Evolutionary conservation across 2,329 filamentous ascomycete species (phyloP).

Genomic region (Alternaria hordeiaustralica): DNA sequence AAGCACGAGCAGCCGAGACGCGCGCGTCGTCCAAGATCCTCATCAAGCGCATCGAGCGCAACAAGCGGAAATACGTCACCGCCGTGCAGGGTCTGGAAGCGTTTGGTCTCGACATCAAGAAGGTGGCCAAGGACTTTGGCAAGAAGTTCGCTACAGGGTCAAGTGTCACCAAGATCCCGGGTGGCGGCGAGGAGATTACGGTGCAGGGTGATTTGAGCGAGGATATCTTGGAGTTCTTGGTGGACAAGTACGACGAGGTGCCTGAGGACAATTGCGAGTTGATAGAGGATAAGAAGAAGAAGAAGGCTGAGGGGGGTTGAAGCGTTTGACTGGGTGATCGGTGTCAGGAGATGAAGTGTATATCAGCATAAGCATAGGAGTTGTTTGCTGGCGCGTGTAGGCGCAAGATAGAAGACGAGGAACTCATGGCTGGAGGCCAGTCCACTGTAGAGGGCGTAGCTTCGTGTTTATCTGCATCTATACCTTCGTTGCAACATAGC

Average conservation of each 20-base stretch:
- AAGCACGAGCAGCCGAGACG: constrained; percentile 81
- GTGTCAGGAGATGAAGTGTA: background rate
- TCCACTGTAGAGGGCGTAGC: background rate
- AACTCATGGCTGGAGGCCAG: background rate
- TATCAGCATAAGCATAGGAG: constrained; percentile 3
- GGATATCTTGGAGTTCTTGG: constrained; percentile 88
- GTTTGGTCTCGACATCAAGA: constrained; percentile 92
- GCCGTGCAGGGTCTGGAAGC: constrained; percentile 88
- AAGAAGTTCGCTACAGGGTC: constrained; percentile 98
- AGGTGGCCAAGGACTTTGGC: constrained; percentile 93
- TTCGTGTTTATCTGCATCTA: background rate
- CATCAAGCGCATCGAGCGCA: constrained; percentile 97
- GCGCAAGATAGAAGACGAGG: background rate
- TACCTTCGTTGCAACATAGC: background rate
- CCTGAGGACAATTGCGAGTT: constrained; percentile 95
- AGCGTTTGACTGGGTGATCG: background rate
- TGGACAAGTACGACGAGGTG: constrained; percentile 87
- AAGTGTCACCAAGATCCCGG: constrained; percentile 86
- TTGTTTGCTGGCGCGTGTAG: background rate
- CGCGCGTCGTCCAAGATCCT: constrained; percentile 82
- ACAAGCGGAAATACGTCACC: constrained; percentile 97
- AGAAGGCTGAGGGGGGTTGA: constrained; percentile 50
- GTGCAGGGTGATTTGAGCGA: constrained; percentile 97
- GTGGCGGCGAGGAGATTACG: constrained; percentile 92
- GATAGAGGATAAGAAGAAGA: constrained; percentile 97